Evolutionary conservation across 2,329 filamentous ascomycete species (phyloP), one percentile per base, ranked within the genome.

Genomic region (Beauveria pseudobassiana): DNA sequence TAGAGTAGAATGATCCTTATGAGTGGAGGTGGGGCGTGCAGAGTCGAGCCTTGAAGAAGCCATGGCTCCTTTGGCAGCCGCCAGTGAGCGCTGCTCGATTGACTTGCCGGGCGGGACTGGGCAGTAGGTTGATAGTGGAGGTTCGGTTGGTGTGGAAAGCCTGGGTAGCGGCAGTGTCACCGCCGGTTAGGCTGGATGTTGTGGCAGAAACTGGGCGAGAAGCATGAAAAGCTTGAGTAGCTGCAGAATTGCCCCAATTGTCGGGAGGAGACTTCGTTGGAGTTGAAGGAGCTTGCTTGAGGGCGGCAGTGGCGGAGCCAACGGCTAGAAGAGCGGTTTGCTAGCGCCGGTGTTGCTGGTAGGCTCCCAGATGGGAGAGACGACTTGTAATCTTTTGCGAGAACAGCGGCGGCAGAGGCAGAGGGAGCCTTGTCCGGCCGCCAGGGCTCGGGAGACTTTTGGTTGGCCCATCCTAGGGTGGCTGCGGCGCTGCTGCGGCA

Each of bases 1-100:
- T 67, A 86, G 81, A 63, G 85, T 76, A 38, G 75, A 72, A 61
- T 77, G 77, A 53, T 75, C 70, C 10, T 67, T 16, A 2, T 66
- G 62, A 72, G 28, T 43, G 22, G 62, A 52, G 34, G n/a, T 22
- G 34, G 51, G 56, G n/a, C 30, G 62, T 24, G 28, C 26, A 38
- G 52, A 46, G 8, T 55, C 46, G 26, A 28, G 82, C 62, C 87
- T 82, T 52, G 75, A 77, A 30, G 76, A 79, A 30, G 84, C 79
- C 76, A 91, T 87, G n/a, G 91, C 91, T 30, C 86, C 90, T 55
- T 87, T 88, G 14, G 91, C 92, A 48, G 91, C 91, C 42, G 84
- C 77, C 52, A 93, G 78, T 1, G 91, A 91, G 63, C 84, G 87
- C 64, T 84, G 82, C 42, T 80, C 81, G 50, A 82, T 81, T 28